phyloP scores from a whole-genome alignment of 495 filamentous ascomycete species.

The Tuber magnatum region DNA sequence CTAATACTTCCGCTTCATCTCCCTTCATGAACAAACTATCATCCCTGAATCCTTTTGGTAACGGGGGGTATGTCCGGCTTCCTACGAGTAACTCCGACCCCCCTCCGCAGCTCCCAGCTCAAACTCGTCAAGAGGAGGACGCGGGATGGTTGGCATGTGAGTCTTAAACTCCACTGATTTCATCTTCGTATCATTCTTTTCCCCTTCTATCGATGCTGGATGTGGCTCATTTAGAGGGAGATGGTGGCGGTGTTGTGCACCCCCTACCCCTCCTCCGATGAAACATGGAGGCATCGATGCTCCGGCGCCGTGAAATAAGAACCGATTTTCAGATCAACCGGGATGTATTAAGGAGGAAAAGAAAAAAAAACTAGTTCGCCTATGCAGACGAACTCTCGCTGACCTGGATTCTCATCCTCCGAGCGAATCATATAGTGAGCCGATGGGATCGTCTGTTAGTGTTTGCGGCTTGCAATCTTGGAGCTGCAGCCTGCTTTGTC shows the following conservation, averaged over 20 bases:
- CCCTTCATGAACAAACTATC: constrained; percentile 74
- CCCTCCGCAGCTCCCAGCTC: constrained; percentile 79
- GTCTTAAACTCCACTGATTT: constrained; percentile 49
- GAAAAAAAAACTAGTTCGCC: constrained; percentile 12
- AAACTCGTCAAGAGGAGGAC: constrained; percentile 82
- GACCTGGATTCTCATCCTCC: constrained; percentile 22
- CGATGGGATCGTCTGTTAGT: constrained; percentile 93
- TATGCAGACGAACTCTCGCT: constrained; percentile 18
- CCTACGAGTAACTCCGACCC: constrained; percentile 69
- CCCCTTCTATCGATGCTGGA: not conserved
- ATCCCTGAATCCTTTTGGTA: constrained; percentile 81
- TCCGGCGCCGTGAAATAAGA: constrained; percentile 13
- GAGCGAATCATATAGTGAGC: constrained; percentile 60
- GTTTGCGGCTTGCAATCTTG: constrained; percentile 85
- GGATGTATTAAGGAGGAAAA: not conserved
- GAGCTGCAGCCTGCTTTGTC: constrained; percentile 82
- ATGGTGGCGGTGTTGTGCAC: constrained; percentile 9
- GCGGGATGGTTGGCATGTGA: constrained; percentile 93
- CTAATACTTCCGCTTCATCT: constrained; percentile 63
- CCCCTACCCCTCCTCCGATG: not conserved
- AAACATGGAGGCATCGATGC: constrained; percentile 11
- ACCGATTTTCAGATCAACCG: constrained; percentile 8
- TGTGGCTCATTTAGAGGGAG: constrained; percentile 7
- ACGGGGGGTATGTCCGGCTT: constrained; percentile 82
- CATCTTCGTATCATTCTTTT: constrained; percentile 12